phyloP scores from a whole-genome alignment of 192 early-diverging fungal species.

The Allomyces arbusculus region DNA sequence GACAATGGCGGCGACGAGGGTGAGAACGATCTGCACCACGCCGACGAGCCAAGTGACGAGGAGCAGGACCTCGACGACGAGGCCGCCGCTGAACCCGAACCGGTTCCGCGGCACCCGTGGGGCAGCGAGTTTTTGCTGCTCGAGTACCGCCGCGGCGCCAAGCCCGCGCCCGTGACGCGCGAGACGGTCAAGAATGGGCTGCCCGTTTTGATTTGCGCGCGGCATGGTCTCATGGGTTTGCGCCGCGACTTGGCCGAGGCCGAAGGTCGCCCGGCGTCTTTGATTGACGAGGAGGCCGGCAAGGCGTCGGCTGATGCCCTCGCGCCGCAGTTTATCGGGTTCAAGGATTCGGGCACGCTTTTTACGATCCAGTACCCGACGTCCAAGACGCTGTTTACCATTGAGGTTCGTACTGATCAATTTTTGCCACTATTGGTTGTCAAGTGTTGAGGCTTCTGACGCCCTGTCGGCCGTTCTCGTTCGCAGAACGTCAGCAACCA shows the following conservation, averaged over 20 bases:
- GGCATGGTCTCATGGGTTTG: background rate
- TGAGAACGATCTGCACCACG: too few relatives aligned
- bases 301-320: background rate
- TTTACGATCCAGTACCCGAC: background rate
- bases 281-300: background rate
- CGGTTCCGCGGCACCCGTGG: background rate
- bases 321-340: background rate
- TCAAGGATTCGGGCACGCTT: background rate
- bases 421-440: background rate
- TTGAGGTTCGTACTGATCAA: background rate
- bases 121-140: background rate
- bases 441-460: background rate
- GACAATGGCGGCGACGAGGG: too few relatives aligned
- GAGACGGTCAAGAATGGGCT: background rate
- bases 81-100: too few relatives aligned
- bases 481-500: background rate
- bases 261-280: background rate
- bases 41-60: too few relatives aligned
- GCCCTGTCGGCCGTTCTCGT: background rate
- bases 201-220: background rate
- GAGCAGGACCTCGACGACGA: too few relatives aligned
- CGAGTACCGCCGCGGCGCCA: background rate
- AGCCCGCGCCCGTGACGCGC: background rate
- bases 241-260: background rate
- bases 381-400: background rate